Evolutionary conservation across 1,139 yeast species (phyloP), one percentile per base, ranked within the genome.

Genomic region (Meyerozyma guilliermondii): DNA sequence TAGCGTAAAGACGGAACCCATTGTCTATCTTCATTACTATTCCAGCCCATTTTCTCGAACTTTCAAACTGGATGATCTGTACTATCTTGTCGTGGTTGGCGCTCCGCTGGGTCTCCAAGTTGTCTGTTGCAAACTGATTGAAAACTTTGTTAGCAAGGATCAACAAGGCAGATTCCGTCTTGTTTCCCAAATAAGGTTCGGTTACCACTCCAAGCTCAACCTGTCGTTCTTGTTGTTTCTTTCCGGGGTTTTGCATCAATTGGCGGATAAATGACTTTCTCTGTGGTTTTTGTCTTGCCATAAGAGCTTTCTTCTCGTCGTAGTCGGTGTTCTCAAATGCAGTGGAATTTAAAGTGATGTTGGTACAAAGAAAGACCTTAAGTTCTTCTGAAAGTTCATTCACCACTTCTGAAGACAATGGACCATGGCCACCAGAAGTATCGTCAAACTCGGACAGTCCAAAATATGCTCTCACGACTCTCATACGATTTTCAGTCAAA

Each of bases 11-110:
- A 46, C 94, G 75, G 62, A 64, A 84, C 2, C 77, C 78, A 31
- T 68, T 60, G 5, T 63, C 68, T 34, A 60, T 63, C 47, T 72
- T 71, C 46, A 83, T 73, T 4, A 89, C 83, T 13, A 89, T 66
- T 41, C 95, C 96, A 56, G 95, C 87, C 89, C 95, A 92, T 69
- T 92, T 92, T 56, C 95, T 77, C 5, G 88, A 76, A 50, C 96
- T 87, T 67, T 92, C 98, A 60, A 92, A 92, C 0, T 98, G 97
- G 45, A 91, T 80, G 7, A 80, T 67, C 62, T 88, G 95, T 5
- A 75, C 85, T 31, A 85, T 63, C 13, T 69, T 59, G 7, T 58
- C 53, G 27, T 66, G 54, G 27, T 62, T 55, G 10, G 71, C 64
- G 16, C 57, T 54, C 51, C 82, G 67, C 30, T 62, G 62, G 13